Base-by-base conservation (phyloP, 1,284 basidiomycete genomes). In the Athelia psychrophila region DNA sequence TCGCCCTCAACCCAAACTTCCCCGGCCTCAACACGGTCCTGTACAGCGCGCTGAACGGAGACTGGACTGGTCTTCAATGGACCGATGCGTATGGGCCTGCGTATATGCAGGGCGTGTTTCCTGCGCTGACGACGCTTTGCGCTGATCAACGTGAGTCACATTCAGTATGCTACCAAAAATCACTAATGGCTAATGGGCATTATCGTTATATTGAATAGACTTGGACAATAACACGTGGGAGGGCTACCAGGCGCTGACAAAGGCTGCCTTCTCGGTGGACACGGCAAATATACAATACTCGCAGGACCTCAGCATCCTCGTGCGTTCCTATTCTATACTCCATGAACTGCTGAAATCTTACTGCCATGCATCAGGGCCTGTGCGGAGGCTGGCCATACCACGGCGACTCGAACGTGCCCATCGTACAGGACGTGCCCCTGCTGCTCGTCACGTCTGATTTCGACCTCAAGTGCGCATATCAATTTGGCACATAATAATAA, bases 331-430 rank as follows among this genome's bases (percentile, higher is more conserved):
- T 9, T 42, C 20, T 6, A 42, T 6, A 6, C n/a, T n/a, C n/a
- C n/a, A 9, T 42, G 8, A 42, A 6, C 9, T 18, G n/a, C n/a
- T n/a, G 9, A 18, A 42, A 35, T 12, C 33, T 42, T n/a, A n/a
- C 38, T 18, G 16, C 38, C 6, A 42, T 18, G 6, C 38, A n/a
- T 42, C n/a, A 42, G n/a, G 51, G 53, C 13, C 47, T 23, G 47
- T 56, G 54, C 49, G 48, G 52, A 32, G 54, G 49, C 45, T 55
- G 54, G 54, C 54, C 54, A 12, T 55, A 50, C 44, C 47, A 32
- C 38, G 54, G 42, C 18, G 33, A 36, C 15, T 50, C 44, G 25
- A 53, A 55, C 33, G 40, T 42, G 18, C 44, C 48, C n/a, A 36
- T 53, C 22, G 48, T 45, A 3, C 15, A 46, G 19, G 49, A 55